Evolutionary conservation across 1,139 yeast genomes (phyloP).

Genomic region (Kazachstania sp.): DNA sequence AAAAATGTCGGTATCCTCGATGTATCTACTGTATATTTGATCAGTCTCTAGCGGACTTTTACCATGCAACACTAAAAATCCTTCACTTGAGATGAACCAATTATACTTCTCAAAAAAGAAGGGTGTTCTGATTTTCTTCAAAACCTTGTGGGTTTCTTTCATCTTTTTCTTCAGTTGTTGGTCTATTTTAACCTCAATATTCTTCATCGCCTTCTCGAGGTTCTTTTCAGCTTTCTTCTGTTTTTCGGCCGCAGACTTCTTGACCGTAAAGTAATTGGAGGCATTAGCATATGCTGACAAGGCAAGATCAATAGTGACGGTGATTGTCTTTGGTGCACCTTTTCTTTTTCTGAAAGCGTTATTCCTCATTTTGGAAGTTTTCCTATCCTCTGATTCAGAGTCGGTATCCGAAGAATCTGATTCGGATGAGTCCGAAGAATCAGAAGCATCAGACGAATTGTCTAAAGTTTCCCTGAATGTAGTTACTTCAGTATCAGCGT

Average conservation of each 20-base stretch:
- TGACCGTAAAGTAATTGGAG: constrained; percentile 70
- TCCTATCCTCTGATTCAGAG: constrained; percentile 7
- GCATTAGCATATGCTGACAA: constrained; percentile 88
- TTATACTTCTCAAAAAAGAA: constrained; percentile 89
- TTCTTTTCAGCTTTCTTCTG: constrained; percentile 75
- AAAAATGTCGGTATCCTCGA: constrained; percentile 59
- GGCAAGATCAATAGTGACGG: constrained; percentile 58
- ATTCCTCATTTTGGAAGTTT: constrained; percentile 11
- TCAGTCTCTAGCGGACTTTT: constrained; percentile 81
- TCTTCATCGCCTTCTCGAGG: constrained; percentile 69
- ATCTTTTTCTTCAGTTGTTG: constrained; percentile 62
- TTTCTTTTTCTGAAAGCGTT: constrained; percentile 11
- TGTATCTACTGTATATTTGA: constrained; percentile 68
- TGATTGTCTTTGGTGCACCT: constrained; percentile 17
- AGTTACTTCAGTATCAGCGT: constrained; percentile 7
- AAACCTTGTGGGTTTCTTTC: constrained; percentile 54
- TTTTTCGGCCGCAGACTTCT: constrained; percentile 67
- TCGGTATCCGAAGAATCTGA: neutral
- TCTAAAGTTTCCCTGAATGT: constrained; percentile 8
- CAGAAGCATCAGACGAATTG: constrained; percentile 4
- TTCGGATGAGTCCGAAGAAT: constrained; percentile 7
- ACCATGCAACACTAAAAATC: constrained; percentile 80
- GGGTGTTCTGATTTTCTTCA: constrained; percentile 61
- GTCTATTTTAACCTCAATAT: constrained; percentile 72
- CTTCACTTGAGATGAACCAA: constrained; percentile 90